A percentile compares a stretch with the other conserved stretches of the same genome.
phyloP scores from a whole-genome alignment of 768 basidiomycete genomes.

The Lactarius trivialis region DNA sequence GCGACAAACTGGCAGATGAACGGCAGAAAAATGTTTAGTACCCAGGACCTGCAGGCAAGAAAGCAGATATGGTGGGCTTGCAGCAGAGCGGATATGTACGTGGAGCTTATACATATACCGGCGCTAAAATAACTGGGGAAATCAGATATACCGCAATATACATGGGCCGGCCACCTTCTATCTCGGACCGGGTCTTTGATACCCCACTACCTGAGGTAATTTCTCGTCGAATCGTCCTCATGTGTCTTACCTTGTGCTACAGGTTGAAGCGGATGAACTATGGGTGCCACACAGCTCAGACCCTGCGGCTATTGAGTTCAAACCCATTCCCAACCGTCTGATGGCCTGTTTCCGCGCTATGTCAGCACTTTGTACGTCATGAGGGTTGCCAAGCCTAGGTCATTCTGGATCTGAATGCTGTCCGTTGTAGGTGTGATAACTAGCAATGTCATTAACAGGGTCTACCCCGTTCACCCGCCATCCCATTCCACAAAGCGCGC shows the following conservation, averaged over 20 bases:
- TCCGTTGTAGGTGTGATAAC: conserved; percentile 49
- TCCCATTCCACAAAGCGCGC: conserved; percentile 43
- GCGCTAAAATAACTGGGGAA: conserved; percentile 7
- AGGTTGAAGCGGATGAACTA: conserved; percentile 53
- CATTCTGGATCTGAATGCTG: conserved; percentile 1
- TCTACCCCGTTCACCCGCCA: conserved; percentile 60
- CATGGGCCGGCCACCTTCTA: conserved; percentile 67
- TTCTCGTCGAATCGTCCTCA: not conserved
- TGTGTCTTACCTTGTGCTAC: not conserved
- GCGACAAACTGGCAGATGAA: conserved; percentile 67
- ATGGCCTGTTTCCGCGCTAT: conserved; percentile 53
- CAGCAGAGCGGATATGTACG: conserved; percentile 61
- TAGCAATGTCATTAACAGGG: conserved; percentile 56
- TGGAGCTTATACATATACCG: not conserved
- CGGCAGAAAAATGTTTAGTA: conserved; percentile 52
- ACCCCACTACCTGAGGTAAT: conserved; percentile 49
- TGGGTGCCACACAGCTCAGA: conserved; percentile 44
- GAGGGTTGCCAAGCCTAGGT: not conserved
- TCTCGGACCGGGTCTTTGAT: conserved; percentile 65
- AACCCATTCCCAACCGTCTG: conserved; percentile 40
- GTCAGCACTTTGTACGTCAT: conserved; percentile 49
- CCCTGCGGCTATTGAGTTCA: conserved; percentile 37
- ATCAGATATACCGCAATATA: conserved; percentile 64
- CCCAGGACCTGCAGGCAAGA: conserved; percentile 59
- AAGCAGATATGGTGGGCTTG: conserved; percentile 80